Conservation (phyloP, 2,329 filamentous ascomycete genomes). For the Orbilia javanica region DNA sequence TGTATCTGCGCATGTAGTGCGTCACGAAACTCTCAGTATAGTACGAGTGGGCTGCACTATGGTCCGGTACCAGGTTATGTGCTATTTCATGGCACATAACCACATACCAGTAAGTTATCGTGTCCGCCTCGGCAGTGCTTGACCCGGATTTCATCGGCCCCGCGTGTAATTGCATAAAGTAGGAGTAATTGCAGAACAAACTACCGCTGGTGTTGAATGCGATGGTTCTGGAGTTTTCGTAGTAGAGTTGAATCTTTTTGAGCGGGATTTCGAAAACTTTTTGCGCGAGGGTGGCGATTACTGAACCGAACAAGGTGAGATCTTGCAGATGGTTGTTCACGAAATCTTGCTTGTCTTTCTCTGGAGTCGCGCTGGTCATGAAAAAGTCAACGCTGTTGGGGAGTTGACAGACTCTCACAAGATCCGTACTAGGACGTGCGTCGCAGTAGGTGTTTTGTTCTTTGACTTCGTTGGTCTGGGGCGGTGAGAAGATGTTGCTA, state of each 20-base stretch:
- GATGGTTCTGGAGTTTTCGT: constrained; percentile 84
- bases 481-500: constrained; percentile 77
- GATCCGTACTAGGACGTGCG: constrained; percentile 58
- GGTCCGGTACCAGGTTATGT: constrained; percentile 82
- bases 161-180: constrained; percentile 50
- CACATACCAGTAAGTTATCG: constrained; percentile 90
- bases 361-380: constrained; percentile 39
- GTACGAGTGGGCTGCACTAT: constrained; percentile 56
- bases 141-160: constrained; percentile 64
- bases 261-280: constrained; percentile 78
- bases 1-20: constrained; percentile 50
- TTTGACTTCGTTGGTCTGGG: constrained; percentile 78
- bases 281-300: constrained; percentile 76
- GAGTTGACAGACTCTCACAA: constrained; percentile 34
- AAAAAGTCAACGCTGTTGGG: constrained; percentile 53
- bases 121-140: constrained; percentile 71
- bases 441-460: constrained; percentile 91
- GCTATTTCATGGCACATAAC: constrained; percentile 96
- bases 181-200: constrained; percentile 86
- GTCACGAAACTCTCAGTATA: constrained; percentile 57
- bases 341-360: constrained; percentile 70
- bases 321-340: constrained; percentile 72
- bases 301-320: constrained; percentile 76
- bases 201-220: constrained; percentile 90
- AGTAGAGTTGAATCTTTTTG: constrained; percentile 84